Evolutionary conservation across 441 rosid genomes (phyloP), one percentile per base, ranked within the genome.

Genomic region (Pelargonium myrrhifolium): DNA sequence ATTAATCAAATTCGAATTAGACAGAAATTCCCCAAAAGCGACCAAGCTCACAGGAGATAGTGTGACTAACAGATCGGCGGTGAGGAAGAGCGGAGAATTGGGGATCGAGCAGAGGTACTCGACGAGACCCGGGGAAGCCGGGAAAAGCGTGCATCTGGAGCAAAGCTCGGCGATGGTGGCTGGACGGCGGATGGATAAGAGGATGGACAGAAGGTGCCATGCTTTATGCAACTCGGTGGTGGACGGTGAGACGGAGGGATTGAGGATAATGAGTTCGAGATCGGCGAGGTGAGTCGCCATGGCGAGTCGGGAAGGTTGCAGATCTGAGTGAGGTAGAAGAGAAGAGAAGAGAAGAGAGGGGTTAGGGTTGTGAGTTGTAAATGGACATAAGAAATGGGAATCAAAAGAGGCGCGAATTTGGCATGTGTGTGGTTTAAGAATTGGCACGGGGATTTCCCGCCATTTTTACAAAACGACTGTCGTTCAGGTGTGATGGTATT

Each of bases 131-230:
- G 88, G 81, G 14, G 87, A 74, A 12, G 81, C 80, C 4, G 43
- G 82, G 68, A 86, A 85, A 39, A 82, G 77, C 31, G 75, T 55
- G 72, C 85, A 83, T 31, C 64, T 75, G 11, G 83, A 72, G n/a
- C 83, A 82, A 72, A 90, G 83, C 18, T 82, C 80, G 6, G 65
- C 35, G 4, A 82, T 79, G 21, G 78, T 62, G 39, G 79, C 67
- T 1, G 97, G 85, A 43, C 77, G 77, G 78, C 96, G 93, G 43
- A 77, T 35, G 63, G 85, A 81, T 58, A 89, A 72, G 71, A 91
- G 70, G 75, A 84, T 83, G 15, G 83, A 70, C 58, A 82, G 69
- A 45, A 93, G 42, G 78, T 87, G 86, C 90, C 86, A 83, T 58
- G 97, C 92, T 72, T 85, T 81, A 20, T 78, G 78, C 9, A 69